A percentile compares a stretch with the other conserved stretches of the same genome.
Evolutionary conservation across 163 green algal species (phyloP).

Genomic region (Scenedesmus sp.): DNA sequence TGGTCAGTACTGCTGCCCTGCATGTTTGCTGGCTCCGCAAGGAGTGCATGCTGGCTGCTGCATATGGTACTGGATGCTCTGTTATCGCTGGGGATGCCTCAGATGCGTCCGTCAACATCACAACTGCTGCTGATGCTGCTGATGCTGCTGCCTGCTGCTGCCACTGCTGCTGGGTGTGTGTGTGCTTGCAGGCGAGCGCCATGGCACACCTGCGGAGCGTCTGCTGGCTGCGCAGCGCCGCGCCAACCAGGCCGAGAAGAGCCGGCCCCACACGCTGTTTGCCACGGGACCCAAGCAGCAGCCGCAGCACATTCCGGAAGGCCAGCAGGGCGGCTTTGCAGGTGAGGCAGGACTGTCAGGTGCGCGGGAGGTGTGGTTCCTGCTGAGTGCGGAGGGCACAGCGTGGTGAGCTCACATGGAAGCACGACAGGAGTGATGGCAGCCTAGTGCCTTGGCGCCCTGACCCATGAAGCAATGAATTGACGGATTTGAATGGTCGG

Average conservation of each 20-base stretch:
- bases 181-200: slow-evolving; percentile 81
- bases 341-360: slow-evolving; percentile 24
- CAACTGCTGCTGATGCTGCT: background rate
- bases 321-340: slow-evolving; percentile 30
- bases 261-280: slow-evolving; percentile 84
- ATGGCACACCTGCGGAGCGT: slow-evolving; percentile 94
- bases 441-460: too few species aligned
- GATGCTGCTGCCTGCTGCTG: background rate
- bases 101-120: too few species aligned
- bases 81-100: background rate
- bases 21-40: too few species aligned
- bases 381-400: too few species aligned
- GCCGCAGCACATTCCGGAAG: slow-evolving; percentile 53
- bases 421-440: too few species aligned
- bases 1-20: too few species aligned
- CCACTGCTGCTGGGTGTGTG: slow-evolving; percentile 8
- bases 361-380: too few species aligned
- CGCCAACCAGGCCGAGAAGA: slow-evolving; percentile 70
- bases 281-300: slow-evolving; percentile 73
- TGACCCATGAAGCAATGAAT: too few species aligned
- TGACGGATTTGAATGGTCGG: too few species aligned
- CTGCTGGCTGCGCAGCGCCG: slow-evolving; percentile 90
- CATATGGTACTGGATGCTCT: background rate
- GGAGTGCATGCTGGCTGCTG: too few species aligned
- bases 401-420: too few species aligned